A percentile compares a stretch with the other conserved stretches of the same genome.
These are phyloP conservation scores for Blastobotrys proliferans DNA, from an alignment of 1,139 yeast species.

Conservation along the genomic window DNA sequence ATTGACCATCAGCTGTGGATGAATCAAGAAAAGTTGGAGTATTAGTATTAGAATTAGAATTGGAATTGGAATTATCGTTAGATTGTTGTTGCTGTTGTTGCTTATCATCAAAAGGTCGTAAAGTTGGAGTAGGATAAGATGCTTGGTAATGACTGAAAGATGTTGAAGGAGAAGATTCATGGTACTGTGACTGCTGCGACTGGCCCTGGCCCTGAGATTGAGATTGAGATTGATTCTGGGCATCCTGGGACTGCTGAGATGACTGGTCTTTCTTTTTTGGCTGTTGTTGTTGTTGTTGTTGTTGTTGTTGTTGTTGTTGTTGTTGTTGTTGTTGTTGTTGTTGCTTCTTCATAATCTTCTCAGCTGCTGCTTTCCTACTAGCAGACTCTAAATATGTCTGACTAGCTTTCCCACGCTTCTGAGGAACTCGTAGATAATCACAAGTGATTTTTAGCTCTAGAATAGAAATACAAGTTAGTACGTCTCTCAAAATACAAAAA, in stretches of 20 bases:
- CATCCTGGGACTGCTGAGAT: too few species aligned
- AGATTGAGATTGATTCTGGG: neutral
- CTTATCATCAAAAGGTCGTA: too few species aligned
- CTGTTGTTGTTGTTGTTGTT: neutral
- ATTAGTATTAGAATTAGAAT: too few species aligned
- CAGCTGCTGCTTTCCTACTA: constrained; percentile 12
- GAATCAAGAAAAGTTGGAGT: too few species aligned
- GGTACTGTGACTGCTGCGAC: too few species aligned
- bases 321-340: neutral
- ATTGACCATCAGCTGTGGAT: too few species aligned
- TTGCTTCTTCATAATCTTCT: constrained; percentile 4
- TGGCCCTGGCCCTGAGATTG: constrained; percentile 1
- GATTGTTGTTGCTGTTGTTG: neutral
- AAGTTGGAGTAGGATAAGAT: too few species aligned
- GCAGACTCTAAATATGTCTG: constrained; percentile 23
- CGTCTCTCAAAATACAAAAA: neutral
- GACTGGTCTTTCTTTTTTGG: neutral
- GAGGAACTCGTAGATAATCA: constrained; percentile 38
- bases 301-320: neutral
- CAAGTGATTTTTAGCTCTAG: constrained; percentile 31
- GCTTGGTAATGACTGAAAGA: too few species aligned
- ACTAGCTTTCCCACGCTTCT: constrained; percentile 40
- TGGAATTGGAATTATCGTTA: neutral
- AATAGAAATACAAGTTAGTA: neutral
- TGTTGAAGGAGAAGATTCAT: too few species aligned